phyloP scores from a whole-genome alignment of 2,329 filamentous ascomycete species.

The Chaetothyriales sp. region DNA sequence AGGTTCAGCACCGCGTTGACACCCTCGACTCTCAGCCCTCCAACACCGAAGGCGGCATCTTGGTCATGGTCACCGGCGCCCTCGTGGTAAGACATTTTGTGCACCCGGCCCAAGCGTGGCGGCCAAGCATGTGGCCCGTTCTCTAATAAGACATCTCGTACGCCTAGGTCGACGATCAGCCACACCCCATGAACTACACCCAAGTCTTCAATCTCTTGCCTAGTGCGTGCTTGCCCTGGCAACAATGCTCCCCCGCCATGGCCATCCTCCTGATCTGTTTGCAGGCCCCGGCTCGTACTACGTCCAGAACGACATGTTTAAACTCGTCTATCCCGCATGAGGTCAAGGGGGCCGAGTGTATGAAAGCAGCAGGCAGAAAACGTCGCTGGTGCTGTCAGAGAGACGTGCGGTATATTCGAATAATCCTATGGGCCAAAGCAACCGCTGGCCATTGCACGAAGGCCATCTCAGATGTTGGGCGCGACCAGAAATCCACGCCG shows the following conservation, averaged over 20 bases:
- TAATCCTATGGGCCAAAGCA: not conserved
- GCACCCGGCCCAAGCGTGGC: not conserved
- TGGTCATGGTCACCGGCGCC: slow-evolving; percentile 79
- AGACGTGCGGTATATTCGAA: not conserved
- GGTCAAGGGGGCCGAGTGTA: not conserved
- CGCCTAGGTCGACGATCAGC: slow-evolving; percentile 65
- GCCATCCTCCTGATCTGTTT: not conserved
- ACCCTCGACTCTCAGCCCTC: slow-evolving; percentile 77
- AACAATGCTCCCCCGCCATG: not conserved
- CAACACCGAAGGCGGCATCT: slow-evolving; percentile 48
- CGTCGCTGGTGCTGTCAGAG: not conserved
- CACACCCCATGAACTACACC: slow-evolving; percentile 78
- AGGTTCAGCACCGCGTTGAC: slow-evolving; percentile 63
- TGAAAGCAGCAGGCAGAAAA: not conserved
- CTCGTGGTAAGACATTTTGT: slow-evolving; percentile 66
- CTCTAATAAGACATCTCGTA: slow-evolving; percentile 5
- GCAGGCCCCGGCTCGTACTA: slow-evolving; percentile 58
- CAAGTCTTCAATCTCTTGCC: slow-evolving; percentile 77
- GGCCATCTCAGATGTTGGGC: not conserved
- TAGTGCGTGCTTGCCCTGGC: not conserved
- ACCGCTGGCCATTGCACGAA: not conserved
- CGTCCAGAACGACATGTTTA: slow-evolving; percentile 92
- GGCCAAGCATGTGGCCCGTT: not conserved
- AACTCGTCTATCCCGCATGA: slow-evolving; percentile 53
- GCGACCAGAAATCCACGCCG: not conserved